Evolutionary conservation across 2,329 filamentous ascomycete species (phyloP), one percentile per base, ranked within the genome.

Genomic region (Aspergillus vadensis): DNA sequence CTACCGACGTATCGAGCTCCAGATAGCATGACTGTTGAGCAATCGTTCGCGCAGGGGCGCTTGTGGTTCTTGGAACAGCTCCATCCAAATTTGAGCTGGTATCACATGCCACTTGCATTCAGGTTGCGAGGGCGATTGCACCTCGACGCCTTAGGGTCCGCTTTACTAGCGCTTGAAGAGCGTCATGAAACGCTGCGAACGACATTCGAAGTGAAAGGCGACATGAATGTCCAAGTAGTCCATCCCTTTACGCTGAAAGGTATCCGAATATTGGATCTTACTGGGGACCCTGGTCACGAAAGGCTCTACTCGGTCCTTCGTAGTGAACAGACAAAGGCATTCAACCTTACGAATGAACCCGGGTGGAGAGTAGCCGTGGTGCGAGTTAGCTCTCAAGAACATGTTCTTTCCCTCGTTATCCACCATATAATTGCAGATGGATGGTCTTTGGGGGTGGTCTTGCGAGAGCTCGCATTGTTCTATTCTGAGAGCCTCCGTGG

Each of bases 121-220:
- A 44, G 58, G 7, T 4, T 60, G 6, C 32, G 30, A 17, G 59
- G 59, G 6, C 9, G 8, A 15, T 55, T 61, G 5, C 59, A 21
- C 5, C 25, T 61, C 10, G 55, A 61, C 9, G 49, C 39, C 7
- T 27, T 61, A 9, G 41, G 58, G 41, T 7, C 27, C 5, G 59
- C 55, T 4, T 10, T 61, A 2, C 36, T 32, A 15, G 49, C 55
- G 10, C 21, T 61, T 49, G 59, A 48, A 12, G 1, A 54, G 30
- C 25, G 55, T 14, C 59, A 61, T 25, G 59, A 55, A 14, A 61
- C 59, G 10, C 59, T 61, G 4, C 48, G 59, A n/a, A 61, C 59
- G 3, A 61, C 49, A 10, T 61, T 61, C 8, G 47, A 53, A 25
- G n/a, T 23, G 1, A 21, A 14, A 3, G 36, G 56, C 19, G 58